Evolutionary conservation across 768 basidiomycete species (phyloP), one percentile per base, ranked within the genome.

Genomic region (Calocybe cyanea): DNA sequence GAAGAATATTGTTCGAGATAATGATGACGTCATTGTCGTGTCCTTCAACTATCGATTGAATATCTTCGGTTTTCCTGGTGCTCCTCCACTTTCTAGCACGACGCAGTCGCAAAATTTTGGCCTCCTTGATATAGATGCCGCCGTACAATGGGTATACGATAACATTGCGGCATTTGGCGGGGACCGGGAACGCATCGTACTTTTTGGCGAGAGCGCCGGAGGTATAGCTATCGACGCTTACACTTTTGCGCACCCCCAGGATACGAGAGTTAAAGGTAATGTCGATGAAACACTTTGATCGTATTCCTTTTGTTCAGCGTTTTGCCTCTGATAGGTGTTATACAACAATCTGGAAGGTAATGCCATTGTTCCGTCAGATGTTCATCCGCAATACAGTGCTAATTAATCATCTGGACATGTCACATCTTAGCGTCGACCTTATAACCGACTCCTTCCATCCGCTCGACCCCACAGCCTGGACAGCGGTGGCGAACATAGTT

Each of bases 161-260:
- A 72, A 76, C 49, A 76, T 76, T 41, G 64, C 60, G 6, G 60
- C 54, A 4, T 77, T 75, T 43, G 67, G 67, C n/a, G 67, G 67
- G 21, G 67, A 69, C 51, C 65, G 63, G 14, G 52, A 67, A 13
- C 60, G 75, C 40, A 61, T 70, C 38, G 58, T 55, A 13, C 25
- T 70, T 7, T 64, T 62, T 19, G 68, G 68, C 4, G 61, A 68
- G 38, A 67, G 66, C 47, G 68, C 68, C 1, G 68, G 64, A 10
- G 61, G 58, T 21, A 51, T 45, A 6, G 56, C 63, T 1, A 54
- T 55, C 10, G 66, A 66, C 48, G 57, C 56, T 0, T 70, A 65
- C 47, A 62, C 28, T 56, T 45, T 36, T 15, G 35, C 47, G 1
- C 43, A 52, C 31, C 43, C 51, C 1, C 5, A 28, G 6, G 25